phyloP scores from a whole-genome alignment of 139 green algal genomes.

The Picochlorum sp. region DNA sequence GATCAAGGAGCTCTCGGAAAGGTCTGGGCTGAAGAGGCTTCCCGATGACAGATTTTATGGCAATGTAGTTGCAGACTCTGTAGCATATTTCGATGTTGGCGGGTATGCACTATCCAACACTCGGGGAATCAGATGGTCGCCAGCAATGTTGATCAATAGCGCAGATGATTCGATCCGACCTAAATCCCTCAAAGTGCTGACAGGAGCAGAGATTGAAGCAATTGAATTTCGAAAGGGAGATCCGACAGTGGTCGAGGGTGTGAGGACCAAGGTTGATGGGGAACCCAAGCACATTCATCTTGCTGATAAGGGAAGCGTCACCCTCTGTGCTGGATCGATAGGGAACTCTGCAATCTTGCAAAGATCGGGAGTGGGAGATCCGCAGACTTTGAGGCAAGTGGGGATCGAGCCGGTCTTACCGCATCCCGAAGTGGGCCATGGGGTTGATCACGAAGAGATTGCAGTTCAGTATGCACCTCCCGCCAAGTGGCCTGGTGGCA shows the following conservation, averaged over 20 bases:
- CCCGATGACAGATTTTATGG: background rate
- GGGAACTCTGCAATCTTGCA: constrained; percentile 5
- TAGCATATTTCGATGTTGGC: background rate
- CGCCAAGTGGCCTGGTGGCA: background rate
- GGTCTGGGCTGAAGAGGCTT: background rate
- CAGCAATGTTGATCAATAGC: background rate
- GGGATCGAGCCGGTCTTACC: background rate
- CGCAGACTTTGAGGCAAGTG: background rate
- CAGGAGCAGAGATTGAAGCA: background rate
- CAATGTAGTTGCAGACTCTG: background rate
- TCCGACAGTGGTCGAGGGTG: background rate
- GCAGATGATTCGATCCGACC: background rate
- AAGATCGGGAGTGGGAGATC: background rate
- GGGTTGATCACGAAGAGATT: constrained; percentile 2
- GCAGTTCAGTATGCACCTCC: constrained; percentile 4
- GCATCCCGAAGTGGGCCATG: background rate
- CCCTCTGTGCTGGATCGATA: background rate
- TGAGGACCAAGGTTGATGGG: background rate
- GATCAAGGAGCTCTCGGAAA: background rate
- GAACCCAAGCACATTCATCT: background rate
- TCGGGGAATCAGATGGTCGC: background rate
- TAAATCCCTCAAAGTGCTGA: constrained; percentile 1
- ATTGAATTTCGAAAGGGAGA: background rate
- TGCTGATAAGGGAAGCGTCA: background rate
- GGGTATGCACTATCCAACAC: background rate